Evolutionary conservation across 1,284 basidiomycete genomes (phyloP), one percentile per base, ranked within the genome.

Genomic region (Sphagnurus paluster): DNA sequence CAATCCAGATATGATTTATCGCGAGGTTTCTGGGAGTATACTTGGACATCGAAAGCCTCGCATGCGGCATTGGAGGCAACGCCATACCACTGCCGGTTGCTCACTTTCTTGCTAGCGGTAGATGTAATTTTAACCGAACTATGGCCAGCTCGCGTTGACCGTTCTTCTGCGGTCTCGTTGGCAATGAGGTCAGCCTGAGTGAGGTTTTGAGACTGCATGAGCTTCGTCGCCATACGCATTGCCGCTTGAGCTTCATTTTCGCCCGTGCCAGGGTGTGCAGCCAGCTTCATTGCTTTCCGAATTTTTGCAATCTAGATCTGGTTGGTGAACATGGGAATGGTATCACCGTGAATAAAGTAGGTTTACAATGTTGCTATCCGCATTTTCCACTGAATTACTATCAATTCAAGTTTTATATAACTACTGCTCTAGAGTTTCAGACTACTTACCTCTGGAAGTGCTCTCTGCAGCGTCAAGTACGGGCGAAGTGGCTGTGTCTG

Each of bases 171-270:
- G 14, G 25, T 49, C 38, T 49, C 42, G 19, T 37, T 49, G 2
- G 25, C 36, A 25, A 49, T 49, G 21, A 48, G n/a, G 20, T 48
- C 46, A 10, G 46, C 46, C 16, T 42, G 46, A 8, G 40, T 48
- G 3, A 49, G 26, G 5, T 49, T 44, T 25, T 40, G 47, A 7
- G 37, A 17, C 4, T 34, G 42, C 47, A 44, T 49, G 20, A 49
- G 42, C 13, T 37, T 44, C 2, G 38, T 49, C 10, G 47, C 47
- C 37, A 44, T 49, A 14, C 42, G 42, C 47, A 49, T 49, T 5
- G 47, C 47, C 13, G 21, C 17, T 34, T 44, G 40, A 6, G 47
- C 47, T 26, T 44, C 47, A 5, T 25, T 33, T 20, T 49, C 47
- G 17, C 36, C 38, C 2, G 47, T 44, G 28, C 47, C 42, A 4